Conservation (phyloP, 2,329 filamentous ascomycete genomes). For the Botrytis sinoallii region DNA sequence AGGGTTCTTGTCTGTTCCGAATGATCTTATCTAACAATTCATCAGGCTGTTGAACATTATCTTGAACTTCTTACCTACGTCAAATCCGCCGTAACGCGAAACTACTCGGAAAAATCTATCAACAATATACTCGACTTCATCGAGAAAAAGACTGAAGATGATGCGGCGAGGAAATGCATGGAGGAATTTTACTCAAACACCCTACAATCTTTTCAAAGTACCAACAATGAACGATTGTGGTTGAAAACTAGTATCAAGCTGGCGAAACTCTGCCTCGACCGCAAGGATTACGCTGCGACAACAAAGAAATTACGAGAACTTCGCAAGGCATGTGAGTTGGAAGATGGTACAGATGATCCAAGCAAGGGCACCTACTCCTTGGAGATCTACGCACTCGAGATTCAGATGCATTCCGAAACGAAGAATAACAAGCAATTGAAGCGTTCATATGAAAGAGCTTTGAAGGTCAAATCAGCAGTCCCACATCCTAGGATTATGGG, state of each 20-base stretch:
- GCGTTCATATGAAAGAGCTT: conserved; percentile 82
- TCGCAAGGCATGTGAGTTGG: conserved; percentile 81
- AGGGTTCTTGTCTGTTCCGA: neutral
- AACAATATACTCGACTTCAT: conserved; percentile 99
- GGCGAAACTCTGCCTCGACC: conserved; percentile 83
- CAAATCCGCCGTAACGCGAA: conserved; percentile 92
- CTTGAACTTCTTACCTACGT: conserved; percentile 94
- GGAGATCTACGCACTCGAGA: conserved; percentile 94
- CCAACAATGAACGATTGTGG: conserved; percentile 96
- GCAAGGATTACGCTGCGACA: conserved; percentile 79
- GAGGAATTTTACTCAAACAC: conserved; percentile 94
- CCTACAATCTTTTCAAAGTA: conserved; percentile 90
- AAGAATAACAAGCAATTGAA: conserved; percentile 98
- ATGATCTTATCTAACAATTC: conserved; percentile 15
- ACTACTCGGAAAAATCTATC: conserved; percentile 98
- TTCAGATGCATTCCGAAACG: conserved; percentile 97
- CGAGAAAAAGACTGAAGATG: conserved; percentile 78
- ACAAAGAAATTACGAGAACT: conserved; percentile 83
- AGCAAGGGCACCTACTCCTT: conserved; percentile 95
- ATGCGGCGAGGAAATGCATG: conserved; percentile 75
- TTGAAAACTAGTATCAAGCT: conserved; percentile 98
- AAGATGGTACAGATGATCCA: conserved; percentile 85
- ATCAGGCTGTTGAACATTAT: conserved; percentile 85
- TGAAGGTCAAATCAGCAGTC: conserved; percentile 92
- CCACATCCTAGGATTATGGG: conserved; percentile 99